Percentiles rank a stretch among this genome's conserved stretches.
phyloP scores from a whole-genome alignment of 371 early-diverging fungal species.

The Mucor lusitanicus region DNA sequence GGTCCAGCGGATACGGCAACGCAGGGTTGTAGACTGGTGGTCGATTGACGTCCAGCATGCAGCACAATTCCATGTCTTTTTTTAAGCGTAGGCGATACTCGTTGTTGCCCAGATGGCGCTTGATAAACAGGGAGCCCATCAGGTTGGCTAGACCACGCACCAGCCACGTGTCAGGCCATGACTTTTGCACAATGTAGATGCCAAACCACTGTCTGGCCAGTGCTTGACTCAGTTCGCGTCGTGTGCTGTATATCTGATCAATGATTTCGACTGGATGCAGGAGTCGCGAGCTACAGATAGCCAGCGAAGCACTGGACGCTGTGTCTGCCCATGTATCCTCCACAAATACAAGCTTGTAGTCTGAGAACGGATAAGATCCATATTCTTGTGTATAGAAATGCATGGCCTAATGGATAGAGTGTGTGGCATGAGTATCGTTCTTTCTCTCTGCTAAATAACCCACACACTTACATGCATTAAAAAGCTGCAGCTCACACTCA shows the following conservation, averaged over 20 bases:
- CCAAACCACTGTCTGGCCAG: constrained; percentile 95
- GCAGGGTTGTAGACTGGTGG: constrained; percentile 78
- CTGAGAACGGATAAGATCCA: constrained; percentile 85
- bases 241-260: constrained; percentile 85
- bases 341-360: constrained; percentile 87
- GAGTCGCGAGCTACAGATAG: constrained; percentile 67
- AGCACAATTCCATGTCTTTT: constrained; percentile 85
- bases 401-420: constrained; percentile 51
- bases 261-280: constrained; percentile 78
- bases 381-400: constrained; percentile 86
- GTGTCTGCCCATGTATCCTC: constrained; percentile 72
- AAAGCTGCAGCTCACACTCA: constrained; percentile 66
- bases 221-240: constrained; percentile 67
- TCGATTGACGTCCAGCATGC: constrained; percentile 81
- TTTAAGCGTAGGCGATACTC: constrained; percentile 85
- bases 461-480: constrained; percentile 48
- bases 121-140: constrained; percentile 72
- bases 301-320: constrained; percentile 71
- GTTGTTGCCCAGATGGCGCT: constrained; percentile 82
- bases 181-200: constrained; percentile 76
- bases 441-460: no score
- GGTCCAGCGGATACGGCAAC: constrained; percentile 62
- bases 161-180: constrained; percentile 90
- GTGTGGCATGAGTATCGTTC: no score
- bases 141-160: constrained; percentile 79